Evolutionary conservation across 129 eudicot species (phyloP).

Genomic region (Chrysanthemum lavandulifolium): DNA sequence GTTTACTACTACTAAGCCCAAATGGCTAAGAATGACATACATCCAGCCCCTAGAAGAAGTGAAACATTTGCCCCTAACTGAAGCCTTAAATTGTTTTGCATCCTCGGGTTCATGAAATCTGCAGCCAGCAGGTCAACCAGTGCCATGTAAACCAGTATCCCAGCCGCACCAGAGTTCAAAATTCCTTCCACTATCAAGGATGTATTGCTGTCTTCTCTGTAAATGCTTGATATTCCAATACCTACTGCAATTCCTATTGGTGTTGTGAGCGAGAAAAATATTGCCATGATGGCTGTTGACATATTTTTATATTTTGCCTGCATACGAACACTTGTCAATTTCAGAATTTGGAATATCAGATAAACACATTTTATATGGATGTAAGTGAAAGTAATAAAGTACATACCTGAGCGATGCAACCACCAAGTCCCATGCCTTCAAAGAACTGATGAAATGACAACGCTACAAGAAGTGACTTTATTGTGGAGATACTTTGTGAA

Average conservation of each 20-base stretch:
- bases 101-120: slow-evolving; percentile 73
- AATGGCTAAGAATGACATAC: slow-evolving; percentile 72
- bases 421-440: slow-evolving; percentile 88
- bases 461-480: slow-evolving; percentile 67
- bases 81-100: slow-evolving; percentile 61
- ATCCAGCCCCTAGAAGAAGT: slow-evolving; percentile 60
- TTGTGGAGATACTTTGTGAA: slow-evolving; percentile 49
- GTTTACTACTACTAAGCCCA: slow-evolving; percentile 45
- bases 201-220: slow-evolving; percentile 51
- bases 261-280: slow-evolving; percentile 68
- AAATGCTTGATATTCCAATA: slow-evolving; percentile 54
- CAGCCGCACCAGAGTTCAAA: slow-evolving; percentile 64
- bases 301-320: slow-evolving; percentile 62
- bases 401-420: slow-evolving; percentile 78
- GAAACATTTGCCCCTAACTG: slow-evolving; percentile 64
- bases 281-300: slow-evolving; percentile 52
- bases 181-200: slow-evolving; percentile 62
- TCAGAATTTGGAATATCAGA: neutral
- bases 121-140: slow-evolving; percentile 82
- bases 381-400: neutral
- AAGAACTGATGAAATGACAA: slow-evolving; percentile 81
- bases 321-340: neutral
- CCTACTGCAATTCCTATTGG: slow-evolving; percentile 72
- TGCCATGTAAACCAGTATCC: slow-evolving; percentile 76
- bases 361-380: neutral